phyloP scores from a whole-genome alignment of 2,329 filamentous ascomycete genomes.

The Fusarium sp. region DNA sequence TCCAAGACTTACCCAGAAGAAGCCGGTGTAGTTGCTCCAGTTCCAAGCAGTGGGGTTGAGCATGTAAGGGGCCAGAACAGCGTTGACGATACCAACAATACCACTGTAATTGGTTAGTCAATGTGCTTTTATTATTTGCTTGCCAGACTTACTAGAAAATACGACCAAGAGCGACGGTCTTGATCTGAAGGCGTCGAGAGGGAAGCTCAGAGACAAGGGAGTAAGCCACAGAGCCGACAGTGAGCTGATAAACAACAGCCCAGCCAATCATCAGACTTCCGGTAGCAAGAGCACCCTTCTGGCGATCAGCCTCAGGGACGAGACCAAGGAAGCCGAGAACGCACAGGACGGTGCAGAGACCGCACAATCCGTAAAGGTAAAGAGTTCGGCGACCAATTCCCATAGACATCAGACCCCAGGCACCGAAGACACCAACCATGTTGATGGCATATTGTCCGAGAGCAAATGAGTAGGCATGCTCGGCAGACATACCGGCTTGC shows the following conservation, averaged over 20 bases:
- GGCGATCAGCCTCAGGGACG: conserved; percentile 66
- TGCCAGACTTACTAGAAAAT: conserved; percentile 67
- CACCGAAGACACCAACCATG: conserved; percentile 81
- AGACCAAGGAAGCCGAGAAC: conserved; percentile 85
- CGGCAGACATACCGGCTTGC: conserved; percentile 63
- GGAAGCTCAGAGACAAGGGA: conserved; percentile 87
- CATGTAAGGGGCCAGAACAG: conserved; percentile 89
- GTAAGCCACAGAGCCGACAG: conserved; percentile 89
- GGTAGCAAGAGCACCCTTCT: conserved; percentile 74
- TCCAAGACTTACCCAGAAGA: conserved; percentile 72
- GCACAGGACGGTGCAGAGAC: conserved; percentile 79
- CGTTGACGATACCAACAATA: conserved; percentile 81
- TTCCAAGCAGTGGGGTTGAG: conserved; percentile 86
- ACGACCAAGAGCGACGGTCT: conserved; percentile 87
- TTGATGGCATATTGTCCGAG: conserved; percentile 74
- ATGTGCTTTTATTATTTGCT: not conserved
- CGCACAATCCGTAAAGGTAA: conserved; percentile 78
- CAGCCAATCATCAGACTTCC: conserved; percentile 84
- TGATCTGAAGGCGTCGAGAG: conserved; percentile 84
- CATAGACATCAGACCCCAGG: conserved; percentile 80
- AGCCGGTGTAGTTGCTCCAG: conserved; percentile 86
- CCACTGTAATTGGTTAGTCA: conserved; percentile 58
- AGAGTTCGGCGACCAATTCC: conserved; percentile 79
- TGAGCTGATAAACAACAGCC: conserved; percentile 84
- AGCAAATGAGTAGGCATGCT: conserved; percentile 62